Evolutionary conservation across 805 yeast genomes (phyloP).

Genomic region (Helenozyma rhizophorensis): DNA sequence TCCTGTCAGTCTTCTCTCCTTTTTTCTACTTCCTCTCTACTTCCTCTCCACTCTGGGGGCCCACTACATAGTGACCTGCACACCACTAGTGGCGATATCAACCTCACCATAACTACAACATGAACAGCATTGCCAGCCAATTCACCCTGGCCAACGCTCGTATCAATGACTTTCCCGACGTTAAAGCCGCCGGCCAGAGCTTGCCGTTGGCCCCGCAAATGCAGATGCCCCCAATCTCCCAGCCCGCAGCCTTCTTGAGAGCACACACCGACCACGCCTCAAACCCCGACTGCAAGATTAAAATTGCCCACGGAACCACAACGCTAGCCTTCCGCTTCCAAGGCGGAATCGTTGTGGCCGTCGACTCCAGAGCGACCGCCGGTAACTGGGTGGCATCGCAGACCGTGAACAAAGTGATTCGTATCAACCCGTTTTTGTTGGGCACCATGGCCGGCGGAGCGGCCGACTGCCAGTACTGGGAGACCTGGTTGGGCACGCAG

Average conservation of each 20-base stretch:
- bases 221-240: slow-evolving; percentile 75
- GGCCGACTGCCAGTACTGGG: slow-evolving; percentile 99
- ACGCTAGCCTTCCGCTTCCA: slow-evolving; percentile 94
- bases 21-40: too few species aligned
- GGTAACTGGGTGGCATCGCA: slow-evolving; percentile 98
- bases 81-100: background rate
- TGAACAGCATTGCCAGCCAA: slow-evolving; percentile 39
- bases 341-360: slow-evolving; percentile 95
- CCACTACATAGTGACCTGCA: background rate
- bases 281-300: slow-evolving; percentile 91
- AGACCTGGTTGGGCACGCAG: slow-evolving; percentile 96
- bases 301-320: slow-evolving; percentile 98
- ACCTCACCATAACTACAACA: slow-evolving; percentile 6
- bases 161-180: slow-evolving; percentile 25
- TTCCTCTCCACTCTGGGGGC: too few species aligned
- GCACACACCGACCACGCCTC: slow-evolving; percentile 97
- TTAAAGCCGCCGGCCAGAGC: slow-evolving; percentile 13
- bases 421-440: slow-evolving; percentile 88
- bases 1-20: too few species aligned
- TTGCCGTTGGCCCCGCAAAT: slow-evolving; percentile 55
- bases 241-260: slow-evolving; percentile 87
- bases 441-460: slow-evolving; percentile 99
- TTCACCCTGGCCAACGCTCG: slow-evolving; percentile 30
- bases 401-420: slow-evolving; percentile 94
- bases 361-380: slow-evolving; percentile 96